Conservation (phyloP, 2,329 filamentous ascomycete species). For the Phaeophleospora eucalypticola region DNA sequence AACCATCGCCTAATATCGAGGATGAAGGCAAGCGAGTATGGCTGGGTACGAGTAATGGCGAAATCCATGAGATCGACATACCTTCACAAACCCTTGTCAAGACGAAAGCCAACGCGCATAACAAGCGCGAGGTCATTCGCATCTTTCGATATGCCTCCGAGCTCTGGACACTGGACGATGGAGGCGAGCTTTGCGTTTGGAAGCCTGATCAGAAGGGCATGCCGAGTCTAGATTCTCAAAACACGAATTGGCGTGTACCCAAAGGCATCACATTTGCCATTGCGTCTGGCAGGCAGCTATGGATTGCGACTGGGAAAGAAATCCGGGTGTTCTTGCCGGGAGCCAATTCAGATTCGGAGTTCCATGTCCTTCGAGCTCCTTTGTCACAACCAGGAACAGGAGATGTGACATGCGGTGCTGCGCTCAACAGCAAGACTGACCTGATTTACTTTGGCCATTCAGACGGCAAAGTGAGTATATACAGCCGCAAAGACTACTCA, state of each 20-base stretch:
- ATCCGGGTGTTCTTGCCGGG: conserved; percentile 79
- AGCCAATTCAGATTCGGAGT: conserved; percentile 61
- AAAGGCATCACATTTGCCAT: conserved; percentile 85
- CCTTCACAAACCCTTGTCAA: conserved; percentile 64
- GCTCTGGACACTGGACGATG: conserved; percentile 91
- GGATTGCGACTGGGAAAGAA: conserved; percentile 84
- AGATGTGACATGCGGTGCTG: conserved; percentile 80
- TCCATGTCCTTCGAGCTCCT: conserved; percentile 70
- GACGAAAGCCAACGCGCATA: conserved; percentile 68
- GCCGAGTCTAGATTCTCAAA: conserved; percentile 69
- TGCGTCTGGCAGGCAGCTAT: conserved; percentile 77
- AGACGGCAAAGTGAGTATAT: conserved; percentile 94
- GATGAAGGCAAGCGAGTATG: conserved; percentile 79
- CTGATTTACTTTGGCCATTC: conserved; percentile 85
- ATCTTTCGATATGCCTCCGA: conserved; percentile 85
- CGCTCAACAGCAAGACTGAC: conserved; percentile 68
- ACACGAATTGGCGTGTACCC: conserved; percentile 72
- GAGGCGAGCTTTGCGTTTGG: conserved; percentile 84
- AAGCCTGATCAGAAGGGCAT: conserved; percentile 66
- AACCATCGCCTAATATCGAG: conserved; percentile 70
- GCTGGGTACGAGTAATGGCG: conserved; percentile 85
- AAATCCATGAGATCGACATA: conserved; percentile 86
- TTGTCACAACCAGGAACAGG: conserved; percentile 69
- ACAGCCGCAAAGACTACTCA: conserved; percentile 69
- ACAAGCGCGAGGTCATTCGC: conserved; percentile 71